Base-by-base conservation (phyloP, 2,329 filamentous ascomycete genomes). In the Xylariaceae sp. region DNA sequence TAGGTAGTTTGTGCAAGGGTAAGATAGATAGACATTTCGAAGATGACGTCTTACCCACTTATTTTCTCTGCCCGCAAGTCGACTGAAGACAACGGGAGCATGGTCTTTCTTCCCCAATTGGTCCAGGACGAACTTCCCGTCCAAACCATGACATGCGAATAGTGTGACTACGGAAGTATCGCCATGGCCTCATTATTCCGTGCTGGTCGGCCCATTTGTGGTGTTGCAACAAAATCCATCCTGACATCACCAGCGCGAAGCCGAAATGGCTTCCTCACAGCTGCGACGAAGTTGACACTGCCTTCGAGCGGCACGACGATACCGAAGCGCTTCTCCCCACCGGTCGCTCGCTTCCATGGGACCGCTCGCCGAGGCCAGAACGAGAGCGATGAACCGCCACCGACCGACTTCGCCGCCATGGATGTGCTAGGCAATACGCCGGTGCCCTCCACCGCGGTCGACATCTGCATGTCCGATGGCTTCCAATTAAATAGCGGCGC, bases 401-500 rank as follows among this genome's bases (percentile, higher is more conserved):
- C 68, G 11, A 77, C 77, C 2, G 86, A 94, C 69, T 90, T 97
- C 59, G 74, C 71, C 39, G 77, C 80, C 12, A 77, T 97, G 56
- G 85, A 99, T 66, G 85, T 99, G 6, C 77, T 97, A 5, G 85
- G 82, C 38, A 83, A 82, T 57, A 82, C 84, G 1, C 87, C 90
- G 0, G 75, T 81, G 4, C 94, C 92, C 0, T 84, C 90, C 0
- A 96, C 90, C 0, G 83, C 84, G 2, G 83, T 99, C 41, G 90
- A 96, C 60, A 83, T 87, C 6, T 95, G 89, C 71, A 82, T 87
- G 51, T 73, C 79, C 52, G 85, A 92, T 61, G 94, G 94, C 1
- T 99, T 99, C 68, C 82, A 87, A 56, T 75, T 99, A 41, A 87
- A 94, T 69, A 95, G 85, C 60, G 90, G 91, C 11, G 73, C 87